Conservation (phyloP, 495 filamentous ascomycete species). For the Penicillium simplicissimum region DNA sequence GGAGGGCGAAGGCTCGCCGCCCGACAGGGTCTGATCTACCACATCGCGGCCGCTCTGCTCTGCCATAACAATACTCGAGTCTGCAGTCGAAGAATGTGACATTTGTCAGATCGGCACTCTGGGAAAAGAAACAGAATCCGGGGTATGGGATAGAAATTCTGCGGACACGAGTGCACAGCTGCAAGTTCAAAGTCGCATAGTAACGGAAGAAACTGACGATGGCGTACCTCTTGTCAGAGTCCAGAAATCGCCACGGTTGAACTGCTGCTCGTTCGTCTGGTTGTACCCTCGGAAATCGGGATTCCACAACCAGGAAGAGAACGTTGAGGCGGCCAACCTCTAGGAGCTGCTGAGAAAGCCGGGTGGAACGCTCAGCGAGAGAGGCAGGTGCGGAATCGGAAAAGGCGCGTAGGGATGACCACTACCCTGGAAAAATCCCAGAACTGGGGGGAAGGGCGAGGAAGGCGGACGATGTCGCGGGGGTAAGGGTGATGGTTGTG, state of each 20-base stretch:
- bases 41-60: conserved; percentile 75
- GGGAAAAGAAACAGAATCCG: conserved; percentile 17
- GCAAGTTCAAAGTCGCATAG: conserved; percentile 26
- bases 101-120: conserved; percentile 40
- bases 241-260: conserved; percentile 51
- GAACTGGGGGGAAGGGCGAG: conserved; percentile 13
- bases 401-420: conserved; percentile 26
- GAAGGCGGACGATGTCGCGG: conserved; percentile 25
- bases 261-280: conserved; percentile 41
- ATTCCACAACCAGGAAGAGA: conserved; percentile 37
- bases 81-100: conserved; percentile 44
- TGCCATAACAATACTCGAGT: conserved; percentile 76
- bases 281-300: conserved; percentile 43
- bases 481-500: conserved; percentile 24
- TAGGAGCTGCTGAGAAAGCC: conserved; percentile 24
- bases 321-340: conserved; percentile 31
- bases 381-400: conserved; percentile 22
- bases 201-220: conserved; percentile 21
- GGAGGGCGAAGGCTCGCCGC: conserved; percentile 69
- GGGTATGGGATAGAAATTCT: conserved; percentile 12
- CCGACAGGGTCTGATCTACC: conserved; percentile 76
- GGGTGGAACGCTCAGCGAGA: conserved; percentile 16
- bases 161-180: conserved; percentile 15
- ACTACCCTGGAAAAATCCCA: conserved; percentile 33
- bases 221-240: conserved; percentile 55